Evolutionary conservation across 225 moss, liverwort and hornwort genomes (phyloP).

Genomic region (Physcomitrellopsis africana): DNA sequence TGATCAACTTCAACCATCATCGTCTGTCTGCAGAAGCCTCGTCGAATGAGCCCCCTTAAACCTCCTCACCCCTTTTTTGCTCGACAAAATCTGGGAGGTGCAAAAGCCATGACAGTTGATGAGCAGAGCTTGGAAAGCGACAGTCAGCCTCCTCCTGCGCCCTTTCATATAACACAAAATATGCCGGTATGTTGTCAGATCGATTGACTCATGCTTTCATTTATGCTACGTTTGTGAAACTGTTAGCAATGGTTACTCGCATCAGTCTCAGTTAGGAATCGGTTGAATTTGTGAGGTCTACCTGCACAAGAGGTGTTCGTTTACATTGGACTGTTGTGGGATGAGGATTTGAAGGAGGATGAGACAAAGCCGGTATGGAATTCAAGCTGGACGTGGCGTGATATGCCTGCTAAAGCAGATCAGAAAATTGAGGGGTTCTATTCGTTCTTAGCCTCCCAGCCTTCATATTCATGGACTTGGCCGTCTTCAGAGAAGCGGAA

Average conservation of each 20-base stretch:
- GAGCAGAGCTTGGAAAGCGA: slow-evolving; percentile 36
- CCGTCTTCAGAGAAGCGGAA: slow-evolving; percentile 36
- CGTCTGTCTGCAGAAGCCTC: slow-evolving; percentile 46
- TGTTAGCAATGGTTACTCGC: neutral
- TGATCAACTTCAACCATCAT: neutral
- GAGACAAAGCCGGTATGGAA: slow-evolving; percentile 34
- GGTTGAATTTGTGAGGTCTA: neutral
- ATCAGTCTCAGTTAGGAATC: neutral
- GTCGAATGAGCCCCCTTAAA: slow-evolving; percentile 59
- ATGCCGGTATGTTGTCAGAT: slow-evolving; percentile 37
- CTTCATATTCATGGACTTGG: slow-evolving; percentile 57
- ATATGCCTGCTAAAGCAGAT: slow-evolving; percentile 30
- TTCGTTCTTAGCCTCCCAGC: slow-evolving; percentile 37
- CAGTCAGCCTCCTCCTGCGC: slow-evolving; percentile 57
- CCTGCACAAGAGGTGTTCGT: slow-evolving; percentile 16
- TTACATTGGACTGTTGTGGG: slow-evolving; percentile 29
- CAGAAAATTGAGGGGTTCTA: slow-evolving; percentile 35
- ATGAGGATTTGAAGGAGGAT: slow-evolving; percentile 50
- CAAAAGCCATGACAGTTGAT: slow-evolving; percentile 33
- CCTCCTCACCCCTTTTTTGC: slow-evolving; percentile 74
- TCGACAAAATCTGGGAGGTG: slow-evolving; percentile 46
- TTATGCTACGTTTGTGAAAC: slow-evolving; percentile 13
- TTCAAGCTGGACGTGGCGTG: slow-evolving; percentile 39
- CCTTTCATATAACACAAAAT: slow-evolving; percentile 74
- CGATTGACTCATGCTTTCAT: slow-evolving; percentile 1